A percentile compares a stretch with the other conserved stretches of the same genome.
These are phyloP conservation scores for Nemania sp. DNA, from an alignment of 2,329 filamentous ascomycete species.

Conservation along the genomic window DNA sequence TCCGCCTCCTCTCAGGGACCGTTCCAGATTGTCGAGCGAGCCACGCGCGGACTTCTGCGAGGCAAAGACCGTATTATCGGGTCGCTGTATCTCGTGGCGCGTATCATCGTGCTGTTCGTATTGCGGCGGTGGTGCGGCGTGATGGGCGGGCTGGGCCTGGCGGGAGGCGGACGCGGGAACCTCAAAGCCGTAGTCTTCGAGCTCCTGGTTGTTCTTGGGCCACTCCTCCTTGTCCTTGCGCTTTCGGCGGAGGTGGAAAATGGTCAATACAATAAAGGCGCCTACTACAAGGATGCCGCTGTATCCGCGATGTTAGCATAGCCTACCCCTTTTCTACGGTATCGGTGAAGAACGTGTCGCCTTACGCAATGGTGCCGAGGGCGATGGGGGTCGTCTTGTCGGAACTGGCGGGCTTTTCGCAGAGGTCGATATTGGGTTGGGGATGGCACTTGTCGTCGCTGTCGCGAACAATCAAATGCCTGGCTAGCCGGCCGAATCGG, in stretches of 20 bases:
- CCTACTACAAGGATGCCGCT: conserved; percentile 31
- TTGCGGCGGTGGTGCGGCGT: conserved; percentile 1
- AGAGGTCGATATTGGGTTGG: conserved; percentile 35
- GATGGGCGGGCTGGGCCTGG: conserved; percentile 5
- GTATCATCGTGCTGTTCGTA: not conserved
- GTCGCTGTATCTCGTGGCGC: not conserved
- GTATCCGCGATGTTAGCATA: conserved; percentile 7
- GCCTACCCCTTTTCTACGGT: not conserved
- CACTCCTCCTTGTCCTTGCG: conserved; percentile 34
- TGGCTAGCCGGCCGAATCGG: conserved; percentile 27
- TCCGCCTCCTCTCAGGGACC: conserved; percentile 19
- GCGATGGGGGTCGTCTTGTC: conserved; percentile 29
- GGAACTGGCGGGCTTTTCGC: conserved; percentile 34
- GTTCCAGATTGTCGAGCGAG: conserved; percentile 24
- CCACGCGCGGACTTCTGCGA: conserved; percentile 7
- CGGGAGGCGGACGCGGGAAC: conserved; percentile 16
- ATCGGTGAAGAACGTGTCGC: not conserved
- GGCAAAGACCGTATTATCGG: not conserved
- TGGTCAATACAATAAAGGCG: conserved; percentile 26
- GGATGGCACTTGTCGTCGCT: conserved; percentile 32
- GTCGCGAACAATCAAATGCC: conserved; percentile 26
- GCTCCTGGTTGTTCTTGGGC: conserved; percentile 38
- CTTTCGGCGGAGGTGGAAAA: conserved; percentile 34
- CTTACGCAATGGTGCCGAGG: conserved; percentile 34
- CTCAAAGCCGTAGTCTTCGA: conserved; percentile 38